These are phyloP conservation scores for Fistulinella prunicolor DNA, from an alignment of 768 basidiomycete species.

Conservation along the genomic window DNA sequence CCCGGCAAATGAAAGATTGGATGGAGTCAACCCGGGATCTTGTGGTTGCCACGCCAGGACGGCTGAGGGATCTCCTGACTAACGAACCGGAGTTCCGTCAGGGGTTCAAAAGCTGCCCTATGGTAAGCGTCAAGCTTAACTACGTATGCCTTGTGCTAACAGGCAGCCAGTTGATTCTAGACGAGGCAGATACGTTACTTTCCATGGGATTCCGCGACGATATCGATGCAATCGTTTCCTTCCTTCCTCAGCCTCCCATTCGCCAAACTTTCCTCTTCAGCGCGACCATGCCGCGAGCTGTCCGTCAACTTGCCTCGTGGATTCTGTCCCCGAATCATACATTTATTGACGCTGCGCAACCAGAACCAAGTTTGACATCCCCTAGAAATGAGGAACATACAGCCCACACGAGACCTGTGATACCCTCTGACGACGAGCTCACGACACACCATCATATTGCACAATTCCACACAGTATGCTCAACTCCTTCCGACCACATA, in stretches of 20 bases:
- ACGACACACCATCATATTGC: slow-evolving; percentile 73
- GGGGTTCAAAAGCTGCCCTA: slow-evolving; percentile 51
- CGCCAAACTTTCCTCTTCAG: slow-evolving; percentile 94
- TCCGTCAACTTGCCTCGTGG: slow-evolving; percentile 65
- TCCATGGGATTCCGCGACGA: slow-evolving; percentile 93
- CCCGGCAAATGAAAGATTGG: slow-evolving; percentile 67
- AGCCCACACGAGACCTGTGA: neutral
- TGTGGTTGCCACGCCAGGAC: slow-evolving; percentile 88
- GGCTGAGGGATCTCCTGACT: slow-evolving; percentile 70
- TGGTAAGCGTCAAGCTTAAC: slow-evolving; percentile 42
- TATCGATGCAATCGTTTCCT: slow-evolving; percentile 65
- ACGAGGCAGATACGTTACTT: slow-evolving; percentile 88
- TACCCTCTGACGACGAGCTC: slow-evolving; percentile 7
- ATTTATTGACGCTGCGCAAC: slow-evolving; percentile 71
- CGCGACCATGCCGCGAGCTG: slow-evolving; percentile 73
- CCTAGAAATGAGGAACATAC: neutral
- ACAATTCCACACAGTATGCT: slow-evolving; percentile 79
- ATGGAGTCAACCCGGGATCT: slow-evolving; percentile 65
- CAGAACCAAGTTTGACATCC: slow-evolving; percentile 41
- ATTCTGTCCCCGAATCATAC: slow-evolving; percentile 58
- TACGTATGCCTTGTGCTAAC: slow-evolving; percentile 2
- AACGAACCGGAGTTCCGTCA: slow-evolving; percentile 53
- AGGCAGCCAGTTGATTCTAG: slow-evolving; percentile 70
- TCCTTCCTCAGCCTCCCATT: slow-evolving; percentile 56
- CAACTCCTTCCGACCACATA: slow-evolving; percentile 61